These are phyloP conservation scores for Boletus pseudopeckii DNA, from an alignment of 768 basidiomycete genomes.

Conservation along the genomic window DNA sequence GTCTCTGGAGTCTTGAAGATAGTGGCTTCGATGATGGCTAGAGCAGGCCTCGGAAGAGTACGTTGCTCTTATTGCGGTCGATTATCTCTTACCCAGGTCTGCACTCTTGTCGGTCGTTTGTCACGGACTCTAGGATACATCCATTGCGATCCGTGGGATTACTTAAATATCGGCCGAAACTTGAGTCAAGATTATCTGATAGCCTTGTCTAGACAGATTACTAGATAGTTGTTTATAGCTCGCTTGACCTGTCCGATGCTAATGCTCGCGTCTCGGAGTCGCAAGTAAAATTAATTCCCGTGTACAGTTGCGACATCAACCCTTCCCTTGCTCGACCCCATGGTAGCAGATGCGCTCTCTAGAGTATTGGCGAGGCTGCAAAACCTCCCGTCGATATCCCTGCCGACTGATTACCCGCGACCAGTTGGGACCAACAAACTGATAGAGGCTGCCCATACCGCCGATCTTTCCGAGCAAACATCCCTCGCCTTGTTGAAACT, in stretches of 20 bases:
- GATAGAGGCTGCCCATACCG: conserved; percentile 78
- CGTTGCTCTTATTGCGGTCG: no score
- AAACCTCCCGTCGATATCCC: conserved; percentile 81
- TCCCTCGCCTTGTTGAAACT: conserved; percentile 80
- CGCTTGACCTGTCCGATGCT: neutral
- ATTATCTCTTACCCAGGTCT: no score
- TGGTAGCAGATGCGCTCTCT: conserved; percentile 36
- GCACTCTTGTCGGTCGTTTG: neutral
- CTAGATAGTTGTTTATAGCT: neutral
- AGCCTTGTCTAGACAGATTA: no score
- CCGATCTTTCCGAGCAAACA: conserved; percentile 70
- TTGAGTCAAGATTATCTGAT: no score
- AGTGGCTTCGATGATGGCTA: neutral
- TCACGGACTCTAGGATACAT: neutral
- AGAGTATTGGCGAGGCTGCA: conserved; percentile 66
- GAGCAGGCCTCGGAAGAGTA: neutral
- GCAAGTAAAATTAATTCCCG: conserved; percentile 4
- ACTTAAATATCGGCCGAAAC: neutral
- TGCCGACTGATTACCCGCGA: conserved; percentile 95
- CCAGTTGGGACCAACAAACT: conserved; percentile 68
- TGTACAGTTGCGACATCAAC: neutral
- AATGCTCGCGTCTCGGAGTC: conserved; percentile 1
- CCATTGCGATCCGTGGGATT: no score
- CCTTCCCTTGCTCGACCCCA: neutral
- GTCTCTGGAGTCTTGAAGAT: neutral